Evolutionary conservation across 1,284 basidiomycete species (phyloP).

Genomic region (Wallemia mellicola): DNA sequence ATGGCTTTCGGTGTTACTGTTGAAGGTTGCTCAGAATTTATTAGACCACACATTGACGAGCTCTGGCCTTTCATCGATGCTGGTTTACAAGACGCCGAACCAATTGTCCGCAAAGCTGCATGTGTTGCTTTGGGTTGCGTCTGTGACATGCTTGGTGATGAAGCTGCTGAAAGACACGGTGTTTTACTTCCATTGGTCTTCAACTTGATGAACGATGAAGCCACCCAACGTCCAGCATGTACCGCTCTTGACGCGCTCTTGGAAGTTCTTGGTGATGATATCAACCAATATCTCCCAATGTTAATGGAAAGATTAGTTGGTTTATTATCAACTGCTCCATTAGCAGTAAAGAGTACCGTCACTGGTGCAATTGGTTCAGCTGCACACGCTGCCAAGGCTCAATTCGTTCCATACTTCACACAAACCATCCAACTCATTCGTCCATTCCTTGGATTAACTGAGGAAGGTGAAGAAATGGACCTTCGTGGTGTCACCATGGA

Average conservation of each 20-base stretch:
- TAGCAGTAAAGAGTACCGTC: slow-evolving; percentile 74
- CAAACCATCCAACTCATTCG: slow-evolving; percentile 69
- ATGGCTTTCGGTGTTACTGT: slow-evolving; percentile 86
- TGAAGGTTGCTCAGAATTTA: slow-evolving; percentile 93
- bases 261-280: slow-evolving; percentile 66
- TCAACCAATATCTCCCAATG: slow-evolving; percentile 62
- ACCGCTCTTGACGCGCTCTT: slow-evolving; percentile 88
- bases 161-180: slow-evolving; percentile 56
- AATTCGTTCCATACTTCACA: slow-evolving; percentile 83
- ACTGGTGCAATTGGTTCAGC: slow-evolving; percentile 95
- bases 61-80: slow-evolving; percentile 87
- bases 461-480: slow-evolving; percentile 44
- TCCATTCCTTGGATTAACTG: slow-evolving; percentile 49
- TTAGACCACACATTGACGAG: slow-evolving; percentile 64
- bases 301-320: slow-evolving; percentile 86
- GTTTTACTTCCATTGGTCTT: slow-evolving; percentile 73
- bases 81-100: slow-evolving; percentile 56
- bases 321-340: slow-evolving; percentile 58
- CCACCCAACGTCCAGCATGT: slow-evolving; percentile 73
- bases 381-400: slow-evolving; percentile 80
- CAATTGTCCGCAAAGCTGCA: slow-evolving; percentile 69
- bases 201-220: slow-evolving; percentile 57
- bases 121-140: slow-evolving; percentile 86
- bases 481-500: slow-evolving; percentile 95
- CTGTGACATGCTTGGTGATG: slow-evolving; percentile 92